phyloP scores from a whole-genome alignment of 306 rosid genomes.

The Ceratonia siliqua region DNA sequence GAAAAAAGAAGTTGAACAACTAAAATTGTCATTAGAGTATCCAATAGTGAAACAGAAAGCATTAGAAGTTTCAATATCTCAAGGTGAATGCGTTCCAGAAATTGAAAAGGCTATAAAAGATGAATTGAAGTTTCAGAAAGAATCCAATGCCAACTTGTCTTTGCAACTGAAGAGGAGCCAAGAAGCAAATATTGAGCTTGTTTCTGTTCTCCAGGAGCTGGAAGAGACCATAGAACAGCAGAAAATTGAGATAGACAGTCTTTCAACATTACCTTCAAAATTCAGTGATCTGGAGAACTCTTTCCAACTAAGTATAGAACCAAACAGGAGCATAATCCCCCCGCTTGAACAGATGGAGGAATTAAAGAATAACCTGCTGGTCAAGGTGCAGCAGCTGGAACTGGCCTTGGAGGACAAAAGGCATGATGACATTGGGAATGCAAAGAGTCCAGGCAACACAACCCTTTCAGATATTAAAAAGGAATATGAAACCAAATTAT shows the following conservation, averaged over 20 bases:
- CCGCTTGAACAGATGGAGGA: slow-evolving; percentile 65
- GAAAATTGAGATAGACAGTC: slow-evolving; percentile 64
- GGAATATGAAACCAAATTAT: slow-evolving; percentile 47
- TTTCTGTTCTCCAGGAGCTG: slow-evolving; percentile 87
- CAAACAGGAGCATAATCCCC: slow-evolving; percentile 47
- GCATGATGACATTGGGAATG: slow-evolving; percentile 40
- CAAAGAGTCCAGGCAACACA: slow-evolving; percentile 38
- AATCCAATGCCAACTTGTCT: slow-evolving; percentile 69
- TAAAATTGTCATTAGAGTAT: slow-evolving; percentile 46
- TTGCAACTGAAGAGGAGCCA: slow-evolving; percentile 80
- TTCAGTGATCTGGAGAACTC: slow-evolving; percentile 51
- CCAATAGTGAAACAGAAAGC: slow-evolving; percentile 44
- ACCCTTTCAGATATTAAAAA: slow-evolving; percentile 44
- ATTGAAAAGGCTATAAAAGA: slow-evolving; percentile 57
- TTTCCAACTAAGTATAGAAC: slow-evolving; percentile 47
- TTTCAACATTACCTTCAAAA: slow-evolving; percentile 52
- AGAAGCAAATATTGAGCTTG: slow-evolving; percentile 83
- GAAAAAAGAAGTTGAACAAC: slow-evolving; percentile 60
- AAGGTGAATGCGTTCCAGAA: slow-evolving; percentile 47
- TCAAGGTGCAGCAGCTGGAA: slow-evolving; percentile 60
- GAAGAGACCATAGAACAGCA: slow-evolving; percentile 77
- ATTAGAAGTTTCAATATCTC: slow-evolving; percentile 46
- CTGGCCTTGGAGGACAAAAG: slow-evolving; percentile 59
- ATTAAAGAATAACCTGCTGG: slow-evolving; percentile 59
- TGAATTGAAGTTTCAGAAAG: slow-evolving; percentile 78